These are phyloP conservation scores for Xanthoconium purpureum DNA, from an alignment of 768 basidiomycete genomes.

Conservation along the genomic window DNA sequence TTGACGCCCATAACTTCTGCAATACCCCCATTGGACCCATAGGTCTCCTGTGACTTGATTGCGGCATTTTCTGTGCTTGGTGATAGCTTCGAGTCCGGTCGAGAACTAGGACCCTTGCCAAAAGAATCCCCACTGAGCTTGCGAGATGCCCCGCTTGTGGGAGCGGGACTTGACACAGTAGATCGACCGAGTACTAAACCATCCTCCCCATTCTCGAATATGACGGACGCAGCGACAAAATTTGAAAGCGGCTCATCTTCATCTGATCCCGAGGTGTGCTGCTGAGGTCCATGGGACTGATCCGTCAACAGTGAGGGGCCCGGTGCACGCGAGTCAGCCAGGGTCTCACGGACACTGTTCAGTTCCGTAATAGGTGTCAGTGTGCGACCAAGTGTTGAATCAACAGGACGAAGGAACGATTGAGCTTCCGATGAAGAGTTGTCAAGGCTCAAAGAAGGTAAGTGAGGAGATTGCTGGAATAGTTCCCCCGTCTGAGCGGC, in stretches of 20 bases:
- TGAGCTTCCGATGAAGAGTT: constrained; percentile 14
- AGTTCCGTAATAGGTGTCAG: constrained; percentile 70
- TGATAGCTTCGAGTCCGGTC: constrained; percentile 40
- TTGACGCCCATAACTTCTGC: constrained; percentile 30
- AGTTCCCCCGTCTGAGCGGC: constrained; percentile 9
- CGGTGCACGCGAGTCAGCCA: constrained; percentile 13
- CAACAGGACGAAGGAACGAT: constrained; percentile 15
- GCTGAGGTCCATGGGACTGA: constrained; percentile 13
- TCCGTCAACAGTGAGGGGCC: constrained; percentile 18
- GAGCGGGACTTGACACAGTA: constrained; percentile 27
- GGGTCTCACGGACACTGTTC: constrained; percentile 32
- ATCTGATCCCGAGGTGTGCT: constrained; percentile 23
- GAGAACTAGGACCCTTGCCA: constrained; percentile 27
- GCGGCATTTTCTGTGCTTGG: constrained; percentile 23
- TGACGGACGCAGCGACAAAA: constrained; percentile 15
- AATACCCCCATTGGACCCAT: constrained; percentile 7
- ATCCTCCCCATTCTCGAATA: constrained; percentile 20
- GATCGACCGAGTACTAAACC: constrained; percentile 15
- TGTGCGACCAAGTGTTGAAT: constrained; percentile 28
- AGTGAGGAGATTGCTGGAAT: constrained; percentile 36
- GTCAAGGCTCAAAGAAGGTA: constrained; percentile 61
- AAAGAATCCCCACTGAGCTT: constrained; percentile 38
- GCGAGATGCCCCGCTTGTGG: constrained; percentile 22
- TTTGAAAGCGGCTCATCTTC: constrained; percentile 24
- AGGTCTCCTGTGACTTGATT: constrained; percentile 21